Evolutionary conservation across 352 stramenopile genomes (phyloP).

Genomic region (Nothophytophthora sp.): DNA sequence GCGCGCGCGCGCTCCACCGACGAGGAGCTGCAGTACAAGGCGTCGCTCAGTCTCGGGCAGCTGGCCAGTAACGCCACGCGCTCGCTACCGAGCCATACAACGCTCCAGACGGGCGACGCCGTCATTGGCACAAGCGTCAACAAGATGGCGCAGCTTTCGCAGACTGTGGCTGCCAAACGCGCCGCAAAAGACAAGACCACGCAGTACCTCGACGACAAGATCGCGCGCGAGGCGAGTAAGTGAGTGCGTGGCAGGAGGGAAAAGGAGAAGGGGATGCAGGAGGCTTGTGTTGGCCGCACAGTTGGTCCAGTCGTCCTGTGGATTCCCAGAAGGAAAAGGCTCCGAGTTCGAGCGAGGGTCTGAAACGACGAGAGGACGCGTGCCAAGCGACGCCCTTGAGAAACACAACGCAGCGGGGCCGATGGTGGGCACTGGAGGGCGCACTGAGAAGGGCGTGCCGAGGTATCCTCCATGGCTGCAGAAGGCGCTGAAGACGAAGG

Average conservation of each 20-base stretch:
- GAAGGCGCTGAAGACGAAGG: constrained; percentile 45
- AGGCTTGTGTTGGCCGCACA: too few relatives aligned
- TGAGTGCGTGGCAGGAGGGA: too few relatives aligned
- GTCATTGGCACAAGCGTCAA: constrained; percentile 68
- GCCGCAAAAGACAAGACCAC: constrained; percentile 67
- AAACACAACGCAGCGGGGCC: too few relatives aligned
- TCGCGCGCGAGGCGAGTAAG: constrained; percentile 41
- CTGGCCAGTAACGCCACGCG: constrained; percentile 91
- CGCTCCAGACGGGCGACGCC: constrained; percentile 34
- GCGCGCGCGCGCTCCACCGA: constrained; percentile 89
- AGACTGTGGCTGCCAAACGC: constrained; percentile 62
- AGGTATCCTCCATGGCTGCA: constrained; percentile 72
- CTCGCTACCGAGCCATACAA: constrained; percentile 69
- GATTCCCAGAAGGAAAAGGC: too few relatives aligned
- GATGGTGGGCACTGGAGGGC: constrained; percentile 17
- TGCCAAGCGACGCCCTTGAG: constrained; percentile 11
- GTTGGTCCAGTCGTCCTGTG: too few relatives aligned
- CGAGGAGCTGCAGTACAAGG: constrained; percentile 96
- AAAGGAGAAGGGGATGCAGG: too few relatives aligned
- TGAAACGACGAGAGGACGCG: too few relatives aligned
- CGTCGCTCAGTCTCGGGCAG: constrained; percentile 91
- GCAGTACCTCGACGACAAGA: constrained; percentile 85
- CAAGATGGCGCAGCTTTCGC: constrained; percentile 80
- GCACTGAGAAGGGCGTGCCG: constrained; percentile 14
- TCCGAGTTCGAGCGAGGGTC: too few relatives aligned